Base-by-base conservation (phyloP, 108 stramenopile species). In the Mayamaea pseudoterrestris region DNA sequence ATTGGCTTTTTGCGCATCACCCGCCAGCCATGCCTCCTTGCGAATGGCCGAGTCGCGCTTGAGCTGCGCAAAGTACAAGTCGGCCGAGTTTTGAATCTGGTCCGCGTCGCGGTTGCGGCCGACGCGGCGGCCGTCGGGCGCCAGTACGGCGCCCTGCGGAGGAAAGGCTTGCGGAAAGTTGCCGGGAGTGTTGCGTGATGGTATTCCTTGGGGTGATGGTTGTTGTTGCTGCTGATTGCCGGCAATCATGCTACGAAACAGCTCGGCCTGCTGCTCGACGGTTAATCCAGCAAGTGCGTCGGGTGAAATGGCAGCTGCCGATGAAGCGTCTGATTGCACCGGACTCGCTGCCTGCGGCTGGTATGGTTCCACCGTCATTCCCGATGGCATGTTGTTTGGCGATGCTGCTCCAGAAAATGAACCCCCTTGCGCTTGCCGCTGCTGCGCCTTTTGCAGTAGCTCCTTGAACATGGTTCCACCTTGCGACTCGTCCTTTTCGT, bases 41-140 rank as follows among this genome's bases (percentile, higher is more conserved):
- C 87, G 63, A 30, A 81, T 70, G 9, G 73, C 65, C 8, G 80
- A 83, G 60, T 89, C 87, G 36, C 74, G 71, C 56, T 89, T 89
- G 40, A 89, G 63, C 36, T 83, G 80, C 2, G 82, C 87, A 62
- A 89, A 83, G 63, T 89, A 89, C 28, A 89, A 47, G 46, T 89
- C 87, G 41, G 87, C 64, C 3, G 75, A 74, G 53, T 89, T 89
- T 21, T 74, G 49, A 63, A 89, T 79, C 30, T 63, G 40, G 58
- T 76, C 80, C 1, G 82, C 68, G 59, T 81, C 80, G 8, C 62
- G 49, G 35, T 85, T 85, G 35, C 68, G 64, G 14, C 78, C 76
- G 16, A 44, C 41, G 5, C 57, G 61, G 41, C 74, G 67, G 25
- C 66, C 59, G 7, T 41, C 44, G 16, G 42, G 35, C 27, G 51